Conservation (phyloP, 257 asterid genomes). For the Solanum corneliomulleri region DNA sequence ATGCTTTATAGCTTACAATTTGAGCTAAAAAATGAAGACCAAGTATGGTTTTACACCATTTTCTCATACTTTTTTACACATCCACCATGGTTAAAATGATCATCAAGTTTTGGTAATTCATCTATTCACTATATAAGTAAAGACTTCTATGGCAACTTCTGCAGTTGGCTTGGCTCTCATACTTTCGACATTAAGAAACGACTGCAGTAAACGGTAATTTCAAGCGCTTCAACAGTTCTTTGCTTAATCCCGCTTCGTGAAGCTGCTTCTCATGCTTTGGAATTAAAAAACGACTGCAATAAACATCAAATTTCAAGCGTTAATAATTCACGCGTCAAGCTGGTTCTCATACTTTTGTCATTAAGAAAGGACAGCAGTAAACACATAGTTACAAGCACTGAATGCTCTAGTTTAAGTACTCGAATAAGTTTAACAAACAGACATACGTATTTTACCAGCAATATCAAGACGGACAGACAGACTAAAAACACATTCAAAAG, state of each 20-base stretch:
- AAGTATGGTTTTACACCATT: background rate
- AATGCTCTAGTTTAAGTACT: background rate
- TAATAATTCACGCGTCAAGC: background rate
- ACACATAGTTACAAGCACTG: background rate
- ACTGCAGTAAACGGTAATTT: background rate
- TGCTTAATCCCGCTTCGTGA: background rate
- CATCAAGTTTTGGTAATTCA: background rate
- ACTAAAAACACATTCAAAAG: background rate
- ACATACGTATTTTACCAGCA: background rate
- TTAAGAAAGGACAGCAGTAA: background rate
- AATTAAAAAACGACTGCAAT: conserved; percentile 5
- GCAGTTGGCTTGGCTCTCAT: background rate
- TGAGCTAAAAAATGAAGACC: background rate
- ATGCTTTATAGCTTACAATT: background rate
- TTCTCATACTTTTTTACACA: background rate
- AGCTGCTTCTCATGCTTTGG: background rate
- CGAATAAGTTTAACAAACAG: background rate
- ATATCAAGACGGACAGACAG: background rate
- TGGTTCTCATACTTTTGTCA: background rate
- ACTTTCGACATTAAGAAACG: background rate
- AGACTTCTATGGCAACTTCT: background rate
- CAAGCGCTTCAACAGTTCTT: background rate
- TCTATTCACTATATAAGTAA: background rate
- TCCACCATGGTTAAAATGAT: background rate
- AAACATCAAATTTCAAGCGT: background rate